A percentile compares a stretch with the other conserved stretches of the same genome.
Evolutionary conservation across 2,329 filamentous ascomycete species (phyloP).

Genomic region (Calonectria montana): DNA sequence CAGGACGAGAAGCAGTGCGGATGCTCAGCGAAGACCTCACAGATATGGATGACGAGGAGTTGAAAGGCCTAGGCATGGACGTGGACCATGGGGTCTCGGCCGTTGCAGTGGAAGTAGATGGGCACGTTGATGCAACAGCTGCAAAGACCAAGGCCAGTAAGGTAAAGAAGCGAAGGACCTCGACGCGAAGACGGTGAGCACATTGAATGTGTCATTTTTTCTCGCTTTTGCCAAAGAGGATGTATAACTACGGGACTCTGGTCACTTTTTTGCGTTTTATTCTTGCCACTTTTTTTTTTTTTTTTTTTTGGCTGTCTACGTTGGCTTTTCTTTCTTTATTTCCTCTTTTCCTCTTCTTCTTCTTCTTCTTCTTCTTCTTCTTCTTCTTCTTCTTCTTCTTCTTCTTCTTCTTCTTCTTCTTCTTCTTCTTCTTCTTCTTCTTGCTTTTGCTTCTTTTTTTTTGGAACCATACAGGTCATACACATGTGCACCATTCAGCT

Average conservation of each 20-base stretch:
- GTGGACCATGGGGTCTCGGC: conserved; percentile 56
- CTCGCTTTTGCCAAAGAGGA: not conserved
- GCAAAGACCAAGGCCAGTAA: conserved; percentile 45
- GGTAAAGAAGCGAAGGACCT: conserved; percentile 49
- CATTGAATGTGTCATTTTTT: not conserved
- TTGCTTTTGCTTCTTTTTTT: conserved; percentile 18
- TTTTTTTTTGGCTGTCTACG: not conserved
- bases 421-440: not conserved
- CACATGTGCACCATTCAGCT: conserved; percentile 37
- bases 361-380: conserved; percentile 18
- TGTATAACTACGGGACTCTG: conserved; percentile 27
- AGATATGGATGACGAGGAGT: conserved; percentile 91
- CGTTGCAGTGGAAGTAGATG: conserved; percentile 41
- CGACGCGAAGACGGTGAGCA: conserved; percentile 48
- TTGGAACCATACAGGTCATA: conserved; percentile 34
- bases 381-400: not conserved
- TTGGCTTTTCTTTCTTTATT: not conserved
- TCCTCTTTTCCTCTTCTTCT: no score
- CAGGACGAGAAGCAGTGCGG: conserved; percentile 73
- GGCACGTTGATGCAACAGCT: conserved; percentile 34
- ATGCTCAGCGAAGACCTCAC: conserved; percentile 87
- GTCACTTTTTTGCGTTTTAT: conserved; percentile 23
- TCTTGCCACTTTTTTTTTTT: conserved; percentile 3
- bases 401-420: conserved; percentile 20
- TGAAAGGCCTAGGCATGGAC: conserved; percentile 74